Conservation (phyloP, 2,329 filamentous ascomycete genomes). For the Bimuria novae-zelandiae region DNA sequence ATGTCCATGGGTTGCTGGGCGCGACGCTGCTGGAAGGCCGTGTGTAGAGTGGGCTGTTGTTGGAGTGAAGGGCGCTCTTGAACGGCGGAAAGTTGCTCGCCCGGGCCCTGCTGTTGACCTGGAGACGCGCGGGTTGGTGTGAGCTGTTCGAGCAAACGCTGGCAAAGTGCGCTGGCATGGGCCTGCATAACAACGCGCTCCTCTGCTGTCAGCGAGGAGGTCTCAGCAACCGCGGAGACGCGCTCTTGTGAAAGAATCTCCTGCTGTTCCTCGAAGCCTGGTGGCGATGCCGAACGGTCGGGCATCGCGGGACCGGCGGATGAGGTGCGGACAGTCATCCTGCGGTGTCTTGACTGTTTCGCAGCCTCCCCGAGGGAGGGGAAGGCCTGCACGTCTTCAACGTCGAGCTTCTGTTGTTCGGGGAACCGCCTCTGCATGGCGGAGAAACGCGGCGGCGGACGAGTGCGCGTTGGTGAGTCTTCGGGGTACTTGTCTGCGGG, state of each 20-base stretch:
- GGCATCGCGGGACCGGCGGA: background rate
- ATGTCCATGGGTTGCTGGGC: background rate
- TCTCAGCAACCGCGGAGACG: background rate
- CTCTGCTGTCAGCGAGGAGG: background rate
- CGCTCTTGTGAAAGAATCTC: background rate
- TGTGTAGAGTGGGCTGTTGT: background rate
- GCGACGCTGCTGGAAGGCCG: background rate
- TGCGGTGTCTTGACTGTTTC: background rate
- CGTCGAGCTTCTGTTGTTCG: background rate
- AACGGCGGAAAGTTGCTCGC: background rate
- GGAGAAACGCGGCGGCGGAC: background rate
- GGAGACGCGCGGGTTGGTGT: background rate
- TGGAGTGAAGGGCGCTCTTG: background rate
- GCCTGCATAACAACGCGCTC: background rate
- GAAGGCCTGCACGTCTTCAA: background rate
- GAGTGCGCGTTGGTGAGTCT: conserved; percentile 18
- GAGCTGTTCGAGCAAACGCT: background rate
- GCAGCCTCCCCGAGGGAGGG: background rate
- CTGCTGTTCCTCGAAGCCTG: background rate
- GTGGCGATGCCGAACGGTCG: background rate
- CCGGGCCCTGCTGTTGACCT: background rate
- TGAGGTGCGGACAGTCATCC: background rate
- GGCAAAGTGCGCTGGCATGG: background rate
- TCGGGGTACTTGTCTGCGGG: conserved; percentile 39
- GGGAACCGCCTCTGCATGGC: background rate